Evolutionary conservation across 2,329 filamentous ascomycete genomes (phyloP).

Genomic region (Dactylellina drechsleri): DNA sequence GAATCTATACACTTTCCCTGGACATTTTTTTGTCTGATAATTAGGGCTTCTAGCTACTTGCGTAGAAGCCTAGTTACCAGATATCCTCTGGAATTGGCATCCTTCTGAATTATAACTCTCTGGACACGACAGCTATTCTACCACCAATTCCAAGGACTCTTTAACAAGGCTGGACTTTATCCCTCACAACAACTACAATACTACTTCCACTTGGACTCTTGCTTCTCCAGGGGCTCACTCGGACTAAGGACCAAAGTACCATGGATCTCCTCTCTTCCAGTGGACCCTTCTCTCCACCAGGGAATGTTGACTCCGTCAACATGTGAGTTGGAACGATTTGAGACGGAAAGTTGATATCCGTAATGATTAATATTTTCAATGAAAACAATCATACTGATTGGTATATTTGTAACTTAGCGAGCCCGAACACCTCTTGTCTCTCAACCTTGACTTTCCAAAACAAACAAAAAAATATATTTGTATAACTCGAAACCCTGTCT

Average conservation of each 20-base stretch:
- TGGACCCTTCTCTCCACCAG: constrained; percentile 5
- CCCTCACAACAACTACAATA: background rate
- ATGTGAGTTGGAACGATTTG: background rate
- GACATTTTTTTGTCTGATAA: too few species aligned
- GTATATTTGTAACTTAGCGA: constrained; percentile 38
- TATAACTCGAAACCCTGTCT: constrained; percentile 18
- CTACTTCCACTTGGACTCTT: constrained; percentile 4
- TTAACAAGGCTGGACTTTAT: constrained; percentile 4
- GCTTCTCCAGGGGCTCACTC: constrained; percentile 3
- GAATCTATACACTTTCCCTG: too few species aligned
- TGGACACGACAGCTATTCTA: background rate
- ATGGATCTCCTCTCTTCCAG: constrained; percentile 3
- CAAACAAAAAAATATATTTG: constrained; percentile 1
- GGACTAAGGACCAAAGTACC: constrained; percentile 9
- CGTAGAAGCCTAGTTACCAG: background rate
- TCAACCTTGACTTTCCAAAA: background rate
- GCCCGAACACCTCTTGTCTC: constrained; percentile 20
- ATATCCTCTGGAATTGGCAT: background rate
- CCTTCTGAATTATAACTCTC: background rate
- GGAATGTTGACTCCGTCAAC: constrained; percentile 17
- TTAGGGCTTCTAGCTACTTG: background rate
- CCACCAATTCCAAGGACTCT: background rate
- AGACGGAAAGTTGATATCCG: background rate
- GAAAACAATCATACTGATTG: constrained; percentile 25
- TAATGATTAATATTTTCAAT: background rate